Percentiles rank a stretch among this genome's conserved stretches.
These are phyloP conservation scores for Infundibulicybe gibba DNA, from an alignment of 768 basidiomycete species.

Conservation along the genomic window DNA sequence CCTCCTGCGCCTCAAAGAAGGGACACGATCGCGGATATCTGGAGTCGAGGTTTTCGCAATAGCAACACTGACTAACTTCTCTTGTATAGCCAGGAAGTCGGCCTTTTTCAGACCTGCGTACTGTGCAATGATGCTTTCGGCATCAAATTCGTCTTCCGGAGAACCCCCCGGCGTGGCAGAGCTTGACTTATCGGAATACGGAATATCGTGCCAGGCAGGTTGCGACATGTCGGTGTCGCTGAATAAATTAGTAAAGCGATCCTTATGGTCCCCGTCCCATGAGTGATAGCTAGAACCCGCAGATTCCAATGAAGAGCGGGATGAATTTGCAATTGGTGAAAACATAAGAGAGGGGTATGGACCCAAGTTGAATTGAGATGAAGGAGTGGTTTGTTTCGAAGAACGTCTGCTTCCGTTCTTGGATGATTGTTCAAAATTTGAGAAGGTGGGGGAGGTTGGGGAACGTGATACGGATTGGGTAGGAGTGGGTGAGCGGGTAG, in stretches of 20 bases:
- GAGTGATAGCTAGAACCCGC: conserved; percentile 86
- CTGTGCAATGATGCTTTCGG: conserved; percentile 63
- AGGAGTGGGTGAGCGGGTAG: conserved; percentile 62
- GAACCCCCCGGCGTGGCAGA: conserved; percentile 47
- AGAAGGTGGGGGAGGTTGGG: conserved; percentile 48
- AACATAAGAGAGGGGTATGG: conserved; percentile 60
- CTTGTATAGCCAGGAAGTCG: conserved; percentile 73
- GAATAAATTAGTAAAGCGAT: conserved; percentile 52
- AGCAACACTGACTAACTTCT: conserved; percentile 66
- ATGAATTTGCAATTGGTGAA: conserved; percentile 69
- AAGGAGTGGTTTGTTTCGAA: conserved; percentile 48
- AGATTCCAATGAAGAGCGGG: conserved; percentile 76
- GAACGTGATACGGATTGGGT: conserved; percentile 56
- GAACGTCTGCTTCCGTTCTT: conserved; percentile 43
- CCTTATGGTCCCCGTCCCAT: conserved; percentile 59
- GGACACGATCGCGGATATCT: conserved; percentile 58
- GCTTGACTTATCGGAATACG: conserved; percentile 39
- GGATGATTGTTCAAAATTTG: conserved; percentile 35
- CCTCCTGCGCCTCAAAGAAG: conserved; percentile 66
- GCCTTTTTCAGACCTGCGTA: conserved; percentile 65
- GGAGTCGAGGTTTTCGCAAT: conserved; percentile 51
- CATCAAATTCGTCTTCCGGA: conserved; percentile 51
- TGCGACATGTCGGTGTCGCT: conserved; percentile 44
- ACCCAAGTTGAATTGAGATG: conserved; percentile 49
- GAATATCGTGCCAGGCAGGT: conserved; percentile 64